Evolutionary conservation across 2,329 filamentous ascomycete species (phyloP).

Genomic region (Fusarium phyllophilum): DNA sequence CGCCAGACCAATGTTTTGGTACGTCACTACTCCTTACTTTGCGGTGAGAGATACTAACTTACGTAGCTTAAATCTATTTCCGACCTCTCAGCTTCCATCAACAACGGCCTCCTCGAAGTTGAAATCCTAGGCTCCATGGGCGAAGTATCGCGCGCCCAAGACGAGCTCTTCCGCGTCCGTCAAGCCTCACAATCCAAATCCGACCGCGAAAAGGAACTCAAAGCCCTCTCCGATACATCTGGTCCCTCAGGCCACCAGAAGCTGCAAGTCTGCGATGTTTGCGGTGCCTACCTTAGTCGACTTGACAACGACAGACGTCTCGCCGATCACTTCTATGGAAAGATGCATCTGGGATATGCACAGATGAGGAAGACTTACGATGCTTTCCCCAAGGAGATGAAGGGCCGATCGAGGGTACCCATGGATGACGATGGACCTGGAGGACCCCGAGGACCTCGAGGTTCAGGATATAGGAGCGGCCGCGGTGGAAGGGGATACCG

Average conservation of each 20-base stretch:
- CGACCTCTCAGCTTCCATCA: slow-evolving; percentile 81
- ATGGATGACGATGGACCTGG: slow-evolving; percentile 61
- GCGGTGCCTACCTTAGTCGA: slow-evolving; percentile 90
- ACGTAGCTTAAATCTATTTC: slow-evolving; percentile 79
- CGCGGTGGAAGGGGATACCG: slow-evolving; percentile 62
- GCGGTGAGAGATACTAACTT: slow-evolving; percentile 15
- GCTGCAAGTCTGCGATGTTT: slow-evolving; percentile 97
- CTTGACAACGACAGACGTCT: slow-evolving; percentile 94
- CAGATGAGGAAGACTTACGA: slow-evolving; percentile 97
- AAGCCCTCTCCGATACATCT: slow-evolving; percentile 88
- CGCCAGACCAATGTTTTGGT: slow-evolving; percentile 89
- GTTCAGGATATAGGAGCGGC: slow-evolving; percentile 64
- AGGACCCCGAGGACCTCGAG: slow-evolving; percentile 61
- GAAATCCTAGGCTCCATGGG: slow-evolving; percentile 84
- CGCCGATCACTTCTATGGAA: slow-evolving; percentile 98
- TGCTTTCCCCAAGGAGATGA: slow-evolving; percentile 85
- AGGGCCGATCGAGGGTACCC: slow-evolving; percentile 71
- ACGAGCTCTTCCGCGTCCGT: slow-evolving; percentile 87
- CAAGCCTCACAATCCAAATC: slow-evolving; percentile 83
- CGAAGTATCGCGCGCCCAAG: slow-evolving; percentile 82
- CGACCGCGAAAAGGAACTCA: slow-evolving; percentile 87
- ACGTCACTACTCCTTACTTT: not conserved
- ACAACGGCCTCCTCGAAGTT: slow-evolving; percentile 85
- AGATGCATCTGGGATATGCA: slow-evolving; percentile 98
- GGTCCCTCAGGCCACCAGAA: slow-evolving; percentile 97